A percentile compares a stretch with the other conserved stretches of the same genome.
These are phyloP conservation scores for Pilaira anomala DNA, from an alignment of 192 early-diverging fungal genomes.

Conservation along the genomic window DNA sequence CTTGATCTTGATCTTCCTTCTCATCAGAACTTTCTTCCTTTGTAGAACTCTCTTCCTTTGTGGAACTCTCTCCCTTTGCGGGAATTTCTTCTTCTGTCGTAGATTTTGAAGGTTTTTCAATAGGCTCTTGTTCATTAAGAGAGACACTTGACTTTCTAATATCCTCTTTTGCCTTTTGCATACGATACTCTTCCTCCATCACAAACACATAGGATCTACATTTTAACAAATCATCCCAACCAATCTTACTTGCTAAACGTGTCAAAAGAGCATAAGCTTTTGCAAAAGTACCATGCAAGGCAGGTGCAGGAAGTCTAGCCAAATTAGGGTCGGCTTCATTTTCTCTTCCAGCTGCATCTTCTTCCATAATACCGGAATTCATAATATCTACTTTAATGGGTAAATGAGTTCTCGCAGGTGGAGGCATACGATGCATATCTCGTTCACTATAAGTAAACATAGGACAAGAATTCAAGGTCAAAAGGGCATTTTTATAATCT, in stretches of 20 bases:
- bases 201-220: conserved; percentile 91
- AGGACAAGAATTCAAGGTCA: conserved; percentile 96
- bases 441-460: conserved; percentile 94
- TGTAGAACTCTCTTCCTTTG: conserved; percentile 34
- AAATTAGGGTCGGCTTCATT: conserved; percentile 64
- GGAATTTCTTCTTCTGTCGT: conserved; percentile 30
- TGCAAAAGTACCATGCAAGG: conserved; percentile 90
- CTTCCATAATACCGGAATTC: conserved; percentile 54
- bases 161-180: conserved; percentile 74
- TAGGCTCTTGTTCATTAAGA: conserved; percentile 6
- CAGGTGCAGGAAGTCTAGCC: conserved; percentile 82
- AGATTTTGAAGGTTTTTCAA: no score
- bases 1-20: conserved; percentile 11
- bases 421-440: conserved; percentile 89
- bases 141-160: conserved; percentile 39
- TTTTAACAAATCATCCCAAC: conserved; percentile 94
- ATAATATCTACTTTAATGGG: conserved; percentile 81
- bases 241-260: conserved; percentile 76
- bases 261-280: conserved; percentile 85
- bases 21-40: conserved; percentile 14
- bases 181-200: conserved; percentile 97
- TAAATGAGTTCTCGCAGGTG: conserved; percentile 85
- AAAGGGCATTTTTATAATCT: conserved; percentile 85
- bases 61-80: conserved; percentile 28
- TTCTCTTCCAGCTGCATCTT: conserved; percentile 50